Conservation (phyloP, 2,329 filamentous ascomycete species). For the Penicillium fuscoglaucum region DNA sequence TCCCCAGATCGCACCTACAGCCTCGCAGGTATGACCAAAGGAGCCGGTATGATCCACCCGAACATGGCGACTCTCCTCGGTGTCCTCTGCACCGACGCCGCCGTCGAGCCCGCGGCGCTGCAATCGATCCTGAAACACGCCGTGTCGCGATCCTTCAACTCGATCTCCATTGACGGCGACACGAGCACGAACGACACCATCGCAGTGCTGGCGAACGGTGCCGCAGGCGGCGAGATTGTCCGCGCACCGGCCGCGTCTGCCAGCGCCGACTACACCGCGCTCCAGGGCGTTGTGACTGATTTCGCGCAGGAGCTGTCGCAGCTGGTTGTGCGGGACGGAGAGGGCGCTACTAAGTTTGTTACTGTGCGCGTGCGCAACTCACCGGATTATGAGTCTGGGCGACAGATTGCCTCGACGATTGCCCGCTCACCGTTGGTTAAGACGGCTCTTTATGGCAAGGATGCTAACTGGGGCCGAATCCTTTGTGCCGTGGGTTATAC, state of each 20-base stretch:
- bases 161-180: constrained; percentile 94
- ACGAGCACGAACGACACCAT: constrained; percentile 97
- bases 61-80: constrained; percentile 97
- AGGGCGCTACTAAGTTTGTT: constrained; percentile 97
- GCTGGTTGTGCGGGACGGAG: constrained; percentile 91
- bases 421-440: constrained; percentile 92
- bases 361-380: constrained; percentile 82
- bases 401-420: constrained; percentile 81
- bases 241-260: constrained; percentile 40
- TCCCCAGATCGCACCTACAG: constrained; percentile 73
- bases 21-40: constrained; percentile 94
- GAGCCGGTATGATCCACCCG: constrained; percentile 97
- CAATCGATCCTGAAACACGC: constrained; percentile 70
- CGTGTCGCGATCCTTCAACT: constrained; percentile 86
- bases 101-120: constrained; percentile 68
- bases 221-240: constrained; percentile 71
- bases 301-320: constrained; percentile 86
- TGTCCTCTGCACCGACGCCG: constrained; percentile 87
- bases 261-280: constrained; percentile 64
- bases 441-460: constrained; percentile 93
- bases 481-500: constrained; percentile 89
- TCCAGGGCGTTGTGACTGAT: constrained; percentile 68
- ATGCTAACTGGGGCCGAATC: constrained; percentile 98
- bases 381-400: constrained; percentile 67
- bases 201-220: constrained; percentile 91